These are phyloP conservation scores for Sporothrix sp. DNA, from an alignment of 2,329 filamentous ascomycete genomes.

Conservation along the genomic window DNA sequence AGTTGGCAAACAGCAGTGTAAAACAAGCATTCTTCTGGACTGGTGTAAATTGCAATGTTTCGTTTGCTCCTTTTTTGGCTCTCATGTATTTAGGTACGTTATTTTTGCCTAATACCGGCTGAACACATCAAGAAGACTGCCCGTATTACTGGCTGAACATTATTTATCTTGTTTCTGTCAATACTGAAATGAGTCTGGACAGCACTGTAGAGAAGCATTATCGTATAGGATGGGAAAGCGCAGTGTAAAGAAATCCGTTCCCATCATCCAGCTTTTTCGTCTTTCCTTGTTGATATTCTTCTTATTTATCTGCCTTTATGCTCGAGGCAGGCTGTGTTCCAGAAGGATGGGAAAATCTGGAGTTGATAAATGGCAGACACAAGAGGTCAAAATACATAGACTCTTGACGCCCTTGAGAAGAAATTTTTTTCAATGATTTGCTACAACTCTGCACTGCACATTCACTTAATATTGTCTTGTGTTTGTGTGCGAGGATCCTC, in stretches of 20 bases:
- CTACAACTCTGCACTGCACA: no score
- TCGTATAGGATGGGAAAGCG: background rate
- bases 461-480: background rate
- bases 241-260: background rate
- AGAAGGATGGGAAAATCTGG: slow-evolving; percentile 9
- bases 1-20: background rate
- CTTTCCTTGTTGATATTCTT: background rate
- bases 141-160: background rate
- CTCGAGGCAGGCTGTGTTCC: slow-evolving; percentile 4
- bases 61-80: background rate
- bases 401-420: no score
- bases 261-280: background rate
- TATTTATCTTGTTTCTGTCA: background rate
- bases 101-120: background rate
- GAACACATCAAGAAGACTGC: background rate
- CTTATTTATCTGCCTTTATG: background rate
- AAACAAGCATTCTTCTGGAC: background rate
- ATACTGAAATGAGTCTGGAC: background rate
- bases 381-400: background rate
- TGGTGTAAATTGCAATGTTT: background rate
- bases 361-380: background rate
- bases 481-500: background rate
- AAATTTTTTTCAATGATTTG: no score
- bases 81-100: background rate
- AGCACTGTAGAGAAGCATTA: no score